Conservation (phyloP, 106 monocot species). For the Platanthera guangdongensis region DNA sequence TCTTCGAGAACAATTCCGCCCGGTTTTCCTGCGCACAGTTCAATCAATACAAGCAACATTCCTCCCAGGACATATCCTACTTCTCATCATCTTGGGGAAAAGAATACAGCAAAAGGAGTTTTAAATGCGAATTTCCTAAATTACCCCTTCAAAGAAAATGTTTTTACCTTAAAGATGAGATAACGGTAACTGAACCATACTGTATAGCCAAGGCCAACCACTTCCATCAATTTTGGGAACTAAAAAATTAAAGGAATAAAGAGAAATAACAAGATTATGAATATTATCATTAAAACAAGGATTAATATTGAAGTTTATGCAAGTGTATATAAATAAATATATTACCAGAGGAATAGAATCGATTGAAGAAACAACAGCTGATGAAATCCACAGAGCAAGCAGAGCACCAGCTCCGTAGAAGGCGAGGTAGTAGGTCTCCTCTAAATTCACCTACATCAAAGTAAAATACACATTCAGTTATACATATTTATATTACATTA, state of each 20-base stretch:
- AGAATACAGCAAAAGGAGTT: too few relatives aligned
- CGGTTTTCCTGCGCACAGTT: conserved; percentile 43
- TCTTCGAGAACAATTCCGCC: conserved; percentile 53
- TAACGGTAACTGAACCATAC: conserved; percentile 73
- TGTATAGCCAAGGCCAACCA: conserved; percentile 66
- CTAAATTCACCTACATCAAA: conserved; percentile 40
- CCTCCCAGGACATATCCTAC: not conserved
- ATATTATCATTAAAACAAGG: not conserved
- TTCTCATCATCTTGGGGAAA: too few relatives aligned
- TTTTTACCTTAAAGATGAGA: conserved; percentile 65
- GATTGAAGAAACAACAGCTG: conserved; percentile 45
- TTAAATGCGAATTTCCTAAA: too few relatives aligned
- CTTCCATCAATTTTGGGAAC: conserved; percentile 75
- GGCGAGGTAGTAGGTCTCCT: conserved; percentile 20
- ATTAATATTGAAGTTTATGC: not conserved
- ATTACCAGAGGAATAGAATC: conserved; percentile 73
- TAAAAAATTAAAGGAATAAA: conserved; percentile 1
- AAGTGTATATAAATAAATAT: not conserved
- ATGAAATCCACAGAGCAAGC: conserved; percentile 51
- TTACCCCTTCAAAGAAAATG: too few relatives aligned
- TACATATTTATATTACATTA: too few relatives aligned
- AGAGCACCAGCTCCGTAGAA: conserved; percentile 48
- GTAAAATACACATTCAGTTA: not conserved
- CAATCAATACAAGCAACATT: not conserved
- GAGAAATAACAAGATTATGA: not conserved